phyloP scores from a whole-genome alignment of 345 rosid genomes.

The Syzygium jambos region DNA sequence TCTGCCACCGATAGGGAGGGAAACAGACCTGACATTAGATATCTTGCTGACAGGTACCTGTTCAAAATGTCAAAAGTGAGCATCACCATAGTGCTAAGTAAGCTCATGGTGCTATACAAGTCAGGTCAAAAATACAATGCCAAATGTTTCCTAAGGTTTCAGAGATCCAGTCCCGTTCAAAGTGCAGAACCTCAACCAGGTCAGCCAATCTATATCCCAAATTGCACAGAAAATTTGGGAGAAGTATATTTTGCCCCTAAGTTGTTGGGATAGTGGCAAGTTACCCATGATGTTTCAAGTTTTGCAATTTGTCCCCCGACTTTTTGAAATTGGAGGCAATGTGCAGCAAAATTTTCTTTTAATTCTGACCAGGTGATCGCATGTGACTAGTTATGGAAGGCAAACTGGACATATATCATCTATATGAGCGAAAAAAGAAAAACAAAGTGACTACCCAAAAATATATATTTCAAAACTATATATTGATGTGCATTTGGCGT shows the following conservation, averaged over 20 bases:
- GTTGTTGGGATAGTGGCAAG: background rate
- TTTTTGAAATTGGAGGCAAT: background rate
- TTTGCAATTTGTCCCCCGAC: background rate
- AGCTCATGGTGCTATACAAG: background rate
- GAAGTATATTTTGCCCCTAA: background rate
- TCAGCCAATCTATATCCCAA: background rate
- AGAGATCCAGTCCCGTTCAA: background rate
- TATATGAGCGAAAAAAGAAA: background rate
- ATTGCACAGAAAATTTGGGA: background rate
- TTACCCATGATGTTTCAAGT: background rate
- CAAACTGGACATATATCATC: background rate
- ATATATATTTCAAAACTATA: background rate
- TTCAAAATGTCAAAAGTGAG: background rate
- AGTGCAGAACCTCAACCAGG: background rate
- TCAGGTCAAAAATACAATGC: background rate
- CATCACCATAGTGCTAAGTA: background rate
- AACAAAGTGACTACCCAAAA: background rate
- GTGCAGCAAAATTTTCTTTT: background rate
- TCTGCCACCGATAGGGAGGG: conserved; percentile 16
- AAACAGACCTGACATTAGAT: conserved; percentile 21
- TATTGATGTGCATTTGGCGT: background rate
- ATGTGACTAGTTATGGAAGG: background rate
- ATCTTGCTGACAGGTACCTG: conserved; percentile 24
- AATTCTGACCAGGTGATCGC: background rate
- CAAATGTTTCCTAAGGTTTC: background rate